These are phyloP conservation scores for Hypoxylon sp. DNA, from an alignment of 2,329 filamentous ascomycete genomes.

Conservation along the genomic window DNA sequence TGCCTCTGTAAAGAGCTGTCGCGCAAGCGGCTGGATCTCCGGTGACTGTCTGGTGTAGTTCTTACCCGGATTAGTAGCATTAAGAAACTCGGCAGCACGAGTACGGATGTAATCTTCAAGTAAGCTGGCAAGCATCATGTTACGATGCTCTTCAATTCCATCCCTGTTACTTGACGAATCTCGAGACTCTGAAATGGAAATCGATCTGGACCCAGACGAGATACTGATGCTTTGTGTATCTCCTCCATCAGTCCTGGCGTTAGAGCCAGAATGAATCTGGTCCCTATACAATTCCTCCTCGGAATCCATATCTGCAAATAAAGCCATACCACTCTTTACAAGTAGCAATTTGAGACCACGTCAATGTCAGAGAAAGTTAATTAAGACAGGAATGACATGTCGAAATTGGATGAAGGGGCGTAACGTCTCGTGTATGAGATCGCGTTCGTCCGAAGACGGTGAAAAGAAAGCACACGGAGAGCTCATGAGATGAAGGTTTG, in stretches of 20 bases:
- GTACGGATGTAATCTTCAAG: slow-evolving; percentile 54
- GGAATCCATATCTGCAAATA: slow-evolving; percentile 25
- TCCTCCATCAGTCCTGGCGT: slow-evolving; percentile 22
- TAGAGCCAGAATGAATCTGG: background rate
- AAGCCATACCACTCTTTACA: background rate
- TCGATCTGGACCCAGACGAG: slow-evolving; percentile 28
- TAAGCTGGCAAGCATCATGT: slow-evolving; percentile 54
- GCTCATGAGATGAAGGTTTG: slow-evolving; percentile 9
- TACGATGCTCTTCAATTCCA: slow-evolving; percentile 51
- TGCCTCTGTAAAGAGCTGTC: slow-evolving; percentile 48
- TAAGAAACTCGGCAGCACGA: slow-evolving; percentile 52
- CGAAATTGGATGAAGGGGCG: slow-evolving; percentile 5
- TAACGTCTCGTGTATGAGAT: background rate
- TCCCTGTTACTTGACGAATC: slow-evolving; percentile 33
- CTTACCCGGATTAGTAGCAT: slow-evolving; percentile 45
- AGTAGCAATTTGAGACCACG: background rate
- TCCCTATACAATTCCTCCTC: slow-evolving; percentile 18
- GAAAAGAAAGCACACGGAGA: background rate
- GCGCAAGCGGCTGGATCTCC: slow-evolving; percentile 49
- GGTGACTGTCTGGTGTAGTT: slow-evolving; percentile 49
- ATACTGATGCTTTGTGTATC: slow-evolving; percentile 35
- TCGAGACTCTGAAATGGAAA: slow-evolving; percentile 35
- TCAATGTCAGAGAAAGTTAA: background rate
- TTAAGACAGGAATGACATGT: slow-evolving; percentile 17
- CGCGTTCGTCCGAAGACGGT: slow-evolving; percentile 13